Percentiles rank a stretch among this genome's conserved stretches.
These are phyloP conservation scores for Amanita rubescens DNA, from an alignment of 768 basidiomycete species.

Conservation along the genomic window DNA sequence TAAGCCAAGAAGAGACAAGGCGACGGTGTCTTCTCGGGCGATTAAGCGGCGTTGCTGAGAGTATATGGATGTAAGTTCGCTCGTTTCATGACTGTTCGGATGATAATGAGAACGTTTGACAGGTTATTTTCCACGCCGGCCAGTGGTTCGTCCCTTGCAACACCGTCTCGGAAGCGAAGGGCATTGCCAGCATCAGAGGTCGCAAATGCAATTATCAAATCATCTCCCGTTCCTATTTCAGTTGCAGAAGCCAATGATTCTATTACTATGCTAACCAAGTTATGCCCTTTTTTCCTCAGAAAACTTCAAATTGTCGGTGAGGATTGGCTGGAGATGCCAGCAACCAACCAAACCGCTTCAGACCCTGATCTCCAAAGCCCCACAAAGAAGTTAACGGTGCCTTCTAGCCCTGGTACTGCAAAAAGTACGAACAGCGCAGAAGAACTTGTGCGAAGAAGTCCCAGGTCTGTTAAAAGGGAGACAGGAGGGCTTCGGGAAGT, in stretches of 20 bases:
- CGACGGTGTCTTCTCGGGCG: slow-evolving; percentile 72
- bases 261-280: slow-evolving; percentile 49
- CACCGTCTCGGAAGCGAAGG: slow-evolving; percentile 64
- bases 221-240: slow-evolving; percentile 75
- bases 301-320: slow-evolving; percentile 51
- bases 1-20: slow-evolving; percentile 74
- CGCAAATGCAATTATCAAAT: slow-evolving; percentile 63
- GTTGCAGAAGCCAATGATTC: slow-evolving; percentile 73
- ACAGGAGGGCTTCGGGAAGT: slow-evolving; percentile 72
- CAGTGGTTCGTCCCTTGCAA: slow-evolving; percentile 32
- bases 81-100: slow-evolving; percentile 3
- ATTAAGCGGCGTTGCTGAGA: slow-evolving; percentile 75
- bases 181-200: slow-evolving; percentile 64
- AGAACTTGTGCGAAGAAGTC: slow-evolving; percentile 62
- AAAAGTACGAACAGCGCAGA: slow-evolving; percentile 47
- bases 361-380: slow-evolving; percentile 25
- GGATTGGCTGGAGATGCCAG: slow-evolving; percentile 59
- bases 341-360: slow-evolving; percentile 22
- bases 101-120: slow-evolving; percentile 1
- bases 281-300: slow-evolving; percentile 80
- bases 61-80: slow-evolving; percentile 74
- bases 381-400: slow-evolving; percentile 29
- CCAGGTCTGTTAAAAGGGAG: slow-evolving; percentile 62
- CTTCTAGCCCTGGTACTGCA: slow-evolving; percentile 43
- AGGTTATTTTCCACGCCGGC: slow-evolving; percentile 71